Percentiles rank a stretch among this genome's conserved stretches.
These are phyloP conservation scores for Trichothecium sympodiale DNA, from an alignment of 2,329 filamentous ascomycete genomes.

Conservation along the genomic window DNA sequence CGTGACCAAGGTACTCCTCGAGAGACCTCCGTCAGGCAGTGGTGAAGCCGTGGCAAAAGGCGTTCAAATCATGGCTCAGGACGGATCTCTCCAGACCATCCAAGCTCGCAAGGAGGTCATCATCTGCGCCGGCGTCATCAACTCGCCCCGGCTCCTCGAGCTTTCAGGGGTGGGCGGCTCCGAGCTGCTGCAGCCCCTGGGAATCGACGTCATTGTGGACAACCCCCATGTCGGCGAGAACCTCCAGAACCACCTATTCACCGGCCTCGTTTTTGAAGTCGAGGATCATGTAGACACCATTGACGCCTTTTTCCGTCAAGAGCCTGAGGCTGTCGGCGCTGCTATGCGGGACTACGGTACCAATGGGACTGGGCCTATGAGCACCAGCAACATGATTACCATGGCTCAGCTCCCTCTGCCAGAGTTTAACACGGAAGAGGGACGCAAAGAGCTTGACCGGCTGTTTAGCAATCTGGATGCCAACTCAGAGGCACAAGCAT, in stretches of 20 bases:
- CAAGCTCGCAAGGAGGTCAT: slow-evolving; percentile 27
- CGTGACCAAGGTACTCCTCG: slow-evolving; percentile 13
- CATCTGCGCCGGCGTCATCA: slow-evolving; percentile 28
- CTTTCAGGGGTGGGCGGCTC: slow-evolving; percentile 28
- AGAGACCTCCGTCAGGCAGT: slow-evolving; percentile 3
- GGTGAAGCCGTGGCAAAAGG: slow-evolving; percentile 8
- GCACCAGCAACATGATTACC: slow-evolving; percentile 8
- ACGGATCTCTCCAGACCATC: slow-evolving; percentile 6
- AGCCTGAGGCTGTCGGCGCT: slow-evolving; percentile 7
- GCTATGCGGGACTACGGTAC: slow-evolving; percentile 12
- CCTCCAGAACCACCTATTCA: slow-evolving; percentile 19
- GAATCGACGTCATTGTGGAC: slow-evolving; percentile 19
- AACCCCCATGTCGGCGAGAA: slow-evolving; percentile 26
- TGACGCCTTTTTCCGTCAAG: slow-evolving; percentile 6
- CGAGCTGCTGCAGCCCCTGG: slow-evolving; percentile 18
- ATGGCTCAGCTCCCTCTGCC: slow-evolving; percentile 13
- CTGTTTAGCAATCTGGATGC: slow-evolving; percentile 4
- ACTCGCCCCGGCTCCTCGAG: slow-evolving; percentile 30
- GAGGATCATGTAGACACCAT: slow-evolving; percentile 10
- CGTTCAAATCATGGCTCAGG: slow-evolving; percentile 8
- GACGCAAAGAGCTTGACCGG: slow-evolving; percentile 23
- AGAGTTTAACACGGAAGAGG: slow-evolving; percentile 8
- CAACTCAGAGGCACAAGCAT: slow-evolving; percentile 2
- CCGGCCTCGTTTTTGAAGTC: slow-evolving; percentile 10
- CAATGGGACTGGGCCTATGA: slow-evolving; percentile 9